phyloP scores from a whole-genome alignment of 1,284 basidiomycete genomes.

The Cerrena zonata region DNA sequence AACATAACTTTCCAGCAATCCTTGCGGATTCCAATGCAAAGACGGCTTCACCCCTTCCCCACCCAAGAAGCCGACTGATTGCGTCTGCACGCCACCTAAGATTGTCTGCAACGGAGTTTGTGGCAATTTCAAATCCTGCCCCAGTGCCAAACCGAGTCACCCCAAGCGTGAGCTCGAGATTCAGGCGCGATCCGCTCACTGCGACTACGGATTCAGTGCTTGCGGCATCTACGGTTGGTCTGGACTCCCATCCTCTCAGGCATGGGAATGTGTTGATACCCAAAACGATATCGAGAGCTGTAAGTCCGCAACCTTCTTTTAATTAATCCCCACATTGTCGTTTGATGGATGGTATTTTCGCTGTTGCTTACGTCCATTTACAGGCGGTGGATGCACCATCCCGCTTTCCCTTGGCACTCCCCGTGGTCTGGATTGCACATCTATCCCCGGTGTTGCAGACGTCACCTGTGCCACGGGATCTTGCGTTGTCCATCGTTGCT shows the following conservation, averaged over 20 bases:
- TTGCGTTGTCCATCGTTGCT: conserved; percentile 44
- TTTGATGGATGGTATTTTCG: conserved; percentile 1
- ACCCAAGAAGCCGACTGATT: conserved; percentile 27
- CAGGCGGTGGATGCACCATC: conserved; percentile 47
- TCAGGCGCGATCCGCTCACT: conserved; percentile 17
- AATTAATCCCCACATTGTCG: not conserved
- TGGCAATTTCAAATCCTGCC: conserved; percentile 33
- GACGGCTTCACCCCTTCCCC: conserved; percentile 37
- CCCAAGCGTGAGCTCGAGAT: conserved; percentile 14
- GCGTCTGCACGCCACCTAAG: conserved; percentile 36
- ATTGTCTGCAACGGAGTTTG: conserved; percentile 46
- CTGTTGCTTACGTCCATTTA: too few species aligned
- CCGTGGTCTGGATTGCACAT: conserved; percentile 43
- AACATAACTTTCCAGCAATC: conserved; percentile 17
- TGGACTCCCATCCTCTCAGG: conserved; percentile 21
- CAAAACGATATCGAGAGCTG: conserved; percentile 47
- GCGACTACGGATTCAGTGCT: conserved; percentile 29
- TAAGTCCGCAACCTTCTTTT: conserved; percentile 22
- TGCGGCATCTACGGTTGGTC: conserved; percentile 36
- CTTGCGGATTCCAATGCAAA: conserved; percentile 43
- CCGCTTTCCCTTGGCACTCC: conserved; percentile 26
- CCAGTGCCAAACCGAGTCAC: conserved; percentile 24
- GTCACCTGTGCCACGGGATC: conserved; percentile 42
- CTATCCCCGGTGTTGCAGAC: conserved; percentile 42
- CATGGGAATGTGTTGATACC: conserved; percentile 47